Evolutionary conservation across 2,329 filamentous ascomycete species (phyloP), one percentile per base, ranked within the genome.

Genomic region (Keithomyces neogunnii): DNA sequence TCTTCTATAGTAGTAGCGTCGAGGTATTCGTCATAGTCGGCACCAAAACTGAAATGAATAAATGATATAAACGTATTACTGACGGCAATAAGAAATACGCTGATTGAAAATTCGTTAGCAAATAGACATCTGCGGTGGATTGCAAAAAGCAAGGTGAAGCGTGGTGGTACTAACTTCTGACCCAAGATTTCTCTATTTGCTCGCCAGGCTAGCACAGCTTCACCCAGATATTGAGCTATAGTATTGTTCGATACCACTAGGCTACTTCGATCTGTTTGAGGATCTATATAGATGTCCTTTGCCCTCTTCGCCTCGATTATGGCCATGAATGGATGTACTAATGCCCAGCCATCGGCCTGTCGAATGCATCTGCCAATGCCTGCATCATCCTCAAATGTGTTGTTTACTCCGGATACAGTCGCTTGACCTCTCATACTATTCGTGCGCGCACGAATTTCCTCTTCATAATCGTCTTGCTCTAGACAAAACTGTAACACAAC

Each of bases 171-270:
- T 38, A 13, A 38, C 36, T 38, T 38, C 36, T 13, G 36, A 38
- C 36, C 36, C 13, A 45, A 29, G 6, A 31, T 6, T 28, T 45
- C 29, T 45, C 30, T 28, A 31, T 45, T 45, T 33, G 28, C 44
- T 31, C 44, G 28, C 44, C 44, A 45, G 44, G 44, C 30, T n/a
- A 45, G 30, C 30, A 45, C 44, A 33, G 44, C 44, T 45, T 45
- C 44, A 19, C 44, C 44, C 5, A 45, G 44, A 45, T 45, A 45
- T 33, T 45, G 30, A 3, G 44, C 44, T 8, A 45, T 45, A 28
- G 13, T 33, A n/a, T 33, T 29, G 30, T 45, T 45, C 29, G 44
- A 45, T 45, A 45, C 44, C n/a, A 31, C 13, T n/a, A 31, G 44
- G 30, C 44, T 45, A 33, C 44, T 33, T 45, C 30, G 31, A 33